Percentiles rank a stretch among this genome's conserved stretches.
Evolutionary conservation across 2,329 filamentous ascomycete genomes (phyloP).

Genomic region (Neopestalotiopsis sp.): DNA sequence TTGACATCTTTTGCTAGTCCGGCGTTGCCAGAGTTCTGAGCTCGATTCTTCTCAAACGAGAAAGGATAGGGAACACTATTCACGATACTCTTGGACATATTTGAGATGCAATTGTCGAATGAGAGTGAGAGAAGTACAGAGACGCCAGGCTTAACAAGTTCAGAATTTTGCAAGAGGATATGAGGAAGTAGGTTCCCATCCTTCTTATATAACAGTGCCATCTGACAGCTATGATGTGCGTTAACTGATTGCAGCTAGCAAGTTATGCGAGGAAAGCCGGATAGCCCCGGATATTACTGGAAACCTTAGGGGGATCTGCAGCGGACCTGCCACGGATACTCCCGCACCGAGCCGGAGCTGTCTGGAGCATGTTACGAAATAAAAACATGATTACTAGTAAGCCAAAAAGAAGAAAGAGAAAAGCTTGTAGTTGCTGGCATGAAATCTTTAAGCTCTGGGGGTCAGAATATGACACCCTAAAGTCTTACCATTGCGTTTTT

Average conservation of each 20-base stretch:
- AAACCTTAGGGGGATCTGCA: background rate
- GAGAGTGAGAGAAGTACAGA: background rate
- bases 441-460: background rate
- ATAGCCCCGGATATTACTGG: background rate
- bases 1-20: background rate
- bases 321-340: background rate
- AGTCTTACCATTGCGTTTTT: background rate
- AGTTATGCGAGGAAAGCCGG: background rate
- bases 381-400: background rate
- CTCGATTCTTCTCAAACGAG: background rate
- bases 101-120: background rate
- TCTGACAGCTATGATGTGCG: background rate
- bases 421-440: no score
- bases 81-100: conserved; percentile 34
- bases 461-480: background rate
- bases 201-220: background rate
- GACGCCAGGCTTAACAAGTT: no score
- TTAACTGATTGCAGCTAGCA: no score
- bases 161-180: background rate
- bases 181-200: background rate
- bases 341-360: background rate
- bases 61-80: conserved; percentile 38
- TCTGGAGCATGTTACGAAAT: background rate
- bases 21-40: background rate
- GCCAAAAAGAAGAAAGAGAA: background rate